Evolutionary conservation across 495 filamentous ascomycete species (phyloP), one percentile per base, ranked within the genome.

Genomic region (Rostrohypoxylon terebratum): DNA sequence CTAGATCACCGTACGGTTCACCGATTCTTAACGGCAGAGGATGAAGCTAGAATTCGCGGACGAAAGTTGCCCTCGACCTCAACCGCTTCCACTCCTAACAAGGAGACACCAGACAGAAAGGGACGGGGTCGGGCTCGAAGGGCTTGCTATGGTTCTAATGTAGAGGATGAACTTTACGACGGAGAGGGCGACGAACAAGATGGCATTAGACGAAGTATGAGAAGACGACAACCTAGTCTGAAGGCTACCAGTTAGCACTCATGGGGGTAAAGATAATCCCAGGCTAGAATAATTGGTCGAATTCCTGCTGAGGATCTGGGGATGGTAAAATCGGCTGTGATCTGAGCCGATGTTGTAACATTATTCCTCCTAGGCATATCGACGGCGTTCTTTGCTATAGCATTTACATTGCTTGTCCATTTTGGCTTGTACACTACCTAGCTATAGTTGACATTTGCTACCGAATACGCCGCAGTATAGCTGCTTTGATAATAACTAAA

Each of bases 1-100:
- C 84, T 93, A 72, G 92, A 94, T 68, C 92, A 94, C 68, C 81
- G 92, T 23, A 87, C 82, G 0, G 82, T 94, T 13, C 89, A 94
- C 75, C 86, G 92, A 9, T 94, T 93, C 73, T 74, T 94, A 23
- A 83, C 81, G 14, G 84, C 87, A 0, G 84, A 90, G 13, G 91
- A 93, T 64, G 91, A 94, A 76, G 85, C 85, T 0, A 84, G 79
- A 59, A 81, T 88, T 9, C 83, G 86, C 0, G 82, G 82, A 1
- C 73, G 81, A 42, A 83, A 83, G 64, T 55, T 69, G 5, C 69
- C 70, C 1, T 25, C 51, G 18, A 9, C 16, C 9, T 28, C 48
- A n/a, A 53, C 13, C 4, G 18, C 25, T 14, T 10, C 48, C 11
- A 66, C 57, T 20, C 58, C 62, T 2, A 44, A 7, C 14, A 47